These are phyloP conservation scores for Neurospora africana DNA, from an alignment of 495 filamentous ascomycete species.

Conservation along the genomic window DNA sequence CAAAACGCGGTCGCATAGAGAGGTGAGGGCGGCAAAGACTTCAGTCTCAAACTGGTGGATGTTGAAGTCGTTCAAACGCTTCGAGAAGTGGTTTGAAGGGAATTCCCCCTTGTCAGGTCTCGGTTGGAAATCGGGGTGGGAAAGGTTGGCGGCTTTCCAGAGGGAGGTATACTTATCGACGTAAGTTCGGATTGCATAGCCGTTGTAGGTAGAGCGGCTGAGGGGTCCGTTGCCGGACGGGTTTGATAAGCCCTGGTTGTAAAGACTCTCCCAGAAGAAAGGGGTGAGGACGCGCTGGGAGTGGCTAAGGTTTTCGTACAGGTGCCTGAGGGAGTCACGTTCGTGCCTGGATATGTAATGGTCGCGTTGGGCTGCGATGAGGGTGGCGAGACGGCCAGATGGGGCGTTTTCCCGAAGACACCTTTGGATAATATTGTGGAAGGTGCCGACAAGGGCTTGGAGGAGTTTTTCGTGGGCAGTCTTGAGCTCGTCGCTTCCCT, in stretches of 20 bases:
- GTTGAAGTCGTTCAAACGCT: background rate
- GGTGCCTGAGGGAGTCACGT: background rate
- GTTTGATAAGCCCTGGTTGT: background rate
- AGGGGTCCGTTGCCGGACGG: background rate
- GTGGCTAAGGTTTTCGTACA: conserved; percentile 14
- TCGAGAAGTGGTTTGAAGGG: background rate
- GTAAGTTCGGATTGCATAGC: background rate
- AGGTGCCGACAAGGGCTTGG: conserved; percentile 7
- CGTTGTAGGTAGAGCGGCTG: background rate
- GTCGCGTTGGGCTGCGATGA: conserved; percentile 14
- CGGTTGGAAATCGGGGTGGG: background rate
- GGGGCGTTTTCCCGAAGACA: conserved; percentile 1
- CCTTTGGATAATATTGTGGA: conserved; percentile 5
- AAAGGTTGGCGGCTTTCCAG: background rate
- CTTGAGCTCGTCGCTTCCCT: conserved; percentile 31
- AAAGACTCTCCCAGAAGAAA: conserved; percentile 22
- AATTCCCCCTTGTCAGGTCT: background rate
- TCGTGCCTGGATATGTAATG: conserved; percentile 19
- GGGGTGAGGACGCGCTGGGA: conserved; percentile 21
- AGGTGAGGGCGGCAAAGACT: background rate
- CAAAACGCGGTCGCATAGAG: background rate
- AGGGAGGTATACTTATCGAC: background rate
- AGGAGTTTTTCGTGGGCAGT: conserved; percentile 16
- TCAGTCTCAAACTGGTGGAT: background rate
- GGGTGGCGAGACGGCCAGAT: background rate